Evolutionary conservation across 176 grass and related monocot genomes (phyloP).

Genomic region (Avena atlantica): DNA sequence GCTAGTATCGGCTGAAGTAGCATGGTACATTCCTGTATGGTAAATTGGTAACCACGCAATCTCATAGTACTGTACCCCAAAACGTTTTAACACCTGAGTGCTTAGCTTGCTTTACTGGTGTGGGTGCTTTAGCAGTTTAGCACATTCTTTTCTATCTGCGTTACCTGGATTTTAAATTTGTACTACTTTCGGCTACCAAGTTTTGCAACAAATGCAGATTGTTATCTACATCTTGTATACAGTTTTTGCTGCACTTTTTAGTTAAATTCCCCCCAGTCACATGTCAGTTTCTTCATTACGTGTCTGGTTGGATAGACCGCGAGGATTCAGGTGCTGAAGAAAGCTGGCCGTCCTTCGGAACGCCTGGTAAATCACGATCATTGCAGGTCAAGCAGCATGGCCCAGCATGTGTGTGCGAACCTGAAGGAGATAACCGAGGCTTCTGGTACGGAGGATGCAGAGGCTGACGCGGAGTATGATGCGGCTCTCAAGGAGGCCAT

Average conservation of each 20-base stretch:
- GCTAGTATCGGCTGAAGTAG: conserved; percentile 5
- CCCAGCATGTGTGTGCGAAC: conserved; percentile 72
- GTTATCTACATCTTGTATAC: background rate
- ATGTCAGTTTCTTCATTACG: conserved; percentile 31
- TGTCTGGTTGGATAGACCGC: conserved; percentile 57
- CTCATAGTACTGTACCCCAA: background rate
- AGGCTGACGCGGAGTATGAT: conserved; percentile 75
- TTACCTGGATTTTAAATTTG: conserved; percentile 21
- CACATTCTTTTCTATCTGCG: background rate
- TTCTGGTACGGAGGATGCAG: conserved; percentile 72
- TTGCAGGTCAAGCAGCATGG: conserved; percentile 58
- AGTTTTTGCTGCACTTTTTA: background rate
- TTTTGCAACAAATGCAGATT: conserved; percentile 3
- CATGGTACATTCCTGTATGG: background rate
- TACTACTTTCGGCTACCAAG: conserved; percentile 13
- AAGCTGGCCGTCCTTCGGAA: conserved; percentile 80
- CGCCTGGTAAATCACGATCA: conserved; percentile 66
- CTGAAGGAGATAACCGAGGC: conserved; percentile 84
- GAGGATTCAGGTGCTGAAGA: conserved; percentile 87
- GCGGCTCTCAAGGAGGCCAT: conserved; percentile 81
- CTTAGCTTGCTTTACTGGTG: background rate
- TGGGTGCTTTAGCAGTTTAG: background rate
- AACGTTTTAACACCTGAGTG: background rate
- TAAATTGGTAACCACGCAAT: background rate
- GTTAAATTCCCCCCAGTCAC: background rate